phyloP scores from a whole-genome alignment of 176 grass and related monocot species.

The Pontederia crassipes region DNA sequence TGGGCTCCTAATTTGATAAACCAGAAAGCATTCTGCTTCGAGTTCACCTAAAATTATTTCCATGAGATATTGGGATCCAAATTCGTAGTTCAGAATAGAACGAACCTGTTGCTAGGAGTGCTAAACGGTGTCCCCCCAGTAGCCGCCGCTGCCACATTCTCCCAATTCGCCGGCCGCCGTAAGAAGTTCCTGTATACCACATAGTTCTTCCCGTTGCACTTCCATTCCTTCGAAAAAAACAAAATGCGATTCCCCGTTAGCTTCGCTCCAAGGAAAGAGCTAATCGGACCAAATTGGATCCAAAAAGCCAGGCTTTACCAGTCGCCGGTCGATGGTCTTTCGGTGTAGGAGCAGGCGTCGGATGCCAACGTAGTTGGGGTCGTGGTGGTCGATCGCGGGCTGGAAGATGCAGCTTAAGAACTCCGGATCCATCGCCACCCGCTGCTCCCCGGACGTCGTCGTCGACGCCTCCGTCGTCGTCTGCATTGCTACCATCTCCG shows the following conservation, averaged over 20 bases:
- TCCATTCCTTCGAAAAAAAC: conserved; percentile 59
- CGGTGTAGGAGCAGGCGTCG: conserved; percentile 62
- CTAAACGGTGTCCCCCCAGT: conserved; percentile 42
- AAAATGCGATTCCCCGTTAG: neutral
- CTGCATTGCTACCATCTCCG: neutral
- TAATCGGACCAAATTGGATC: neutral
- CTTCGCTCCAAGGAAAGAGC: neutral
- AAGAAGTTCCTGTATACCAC: conserved; percentile 68
- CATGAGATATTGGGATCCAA: neutral
- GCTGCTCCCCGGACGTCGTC: neutral
- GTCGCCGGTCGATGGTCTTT: conserved; percentile 50
- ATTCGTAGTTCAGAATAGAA: neutral
- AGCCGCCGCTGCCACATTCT: conserved; percentile 1
- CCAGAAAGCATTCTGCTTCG: no score
- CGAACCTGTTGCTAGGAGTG: conserved; percentile 71
- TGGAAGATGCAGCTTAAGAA: conserved; percentile 89
- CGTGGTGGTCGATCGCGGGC: conserved; percentile 49
- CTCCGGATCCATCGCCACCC: conserved; percentile 43
- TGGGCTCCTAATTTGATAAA: no score
- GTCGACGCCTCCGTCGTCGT: neutral
- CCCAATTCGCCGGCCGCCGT: conserved; percentile 42
- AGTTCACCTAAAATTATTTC: neutral
- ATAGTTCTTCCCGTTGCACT: conserved; percentile 80
- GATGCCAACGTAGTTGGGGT: conserved; percentile 61
- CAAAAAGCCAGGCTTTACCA: conserved; percentile 24